Conservation (phyloP, 768 basidiomycete genomes). For the Tricholoma hemisulphureum region DNA sequence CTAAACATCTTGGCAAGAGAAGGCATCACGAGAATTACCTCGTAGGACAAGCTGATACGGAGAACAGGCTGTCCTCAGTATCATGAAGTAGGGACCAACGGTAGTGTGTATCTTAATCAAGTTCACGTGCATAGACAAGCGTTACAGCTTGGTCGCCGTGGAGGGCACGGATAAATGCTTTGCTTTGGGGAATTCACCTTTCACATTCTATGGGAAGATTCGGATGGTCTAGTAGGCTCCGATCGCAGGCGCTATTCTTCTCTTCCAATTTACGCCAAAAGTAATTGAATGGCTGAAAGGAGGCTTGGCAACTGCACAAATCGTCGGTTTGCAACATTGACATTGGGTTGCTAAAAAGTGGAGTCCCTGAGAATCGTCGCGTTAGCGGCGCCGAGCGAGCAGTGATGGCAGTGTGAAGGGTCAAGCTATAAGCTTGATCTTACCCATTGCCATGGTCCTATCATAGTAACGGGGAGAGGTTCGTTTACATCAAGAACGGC, state of each 20-base stretch:
- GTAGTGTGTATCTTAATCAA: neutral
- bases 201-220: constrained; percentile 4
- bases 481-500: neutral
- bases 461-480: neutral
- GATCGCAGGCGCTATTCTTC: constrained; percentile 11
- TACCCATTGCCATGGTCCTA: neutral
- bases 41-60: too few relatives aligned
- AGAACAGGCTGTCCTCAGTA: neutral
- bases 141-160: neutral
- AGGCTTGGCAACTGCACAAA: constrained; percentile 2
- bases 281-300: neutral
- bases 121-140: neutral
- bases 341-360: neutral
- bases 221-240: constrained; percentile 21
- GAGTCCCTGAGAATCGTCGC: constrained; percentile 7
- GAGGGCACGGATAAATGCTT: neutral
- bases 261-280: constrained; percentile 13
- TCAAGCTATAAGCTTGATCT: neutral
- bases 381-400: neutral
- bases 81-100: neutral
- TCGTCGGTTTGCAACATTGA: neutral
- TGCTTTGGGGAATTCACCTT: neutral
- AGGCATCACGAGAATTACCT: neutral
- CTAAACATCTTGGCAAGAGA: neutral
- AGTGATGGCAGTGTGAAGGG: neutral